A percentile compares a stretch with the other conserved stretches of the same genome.
These are phyloP conservation scores for Pseudonitzschia multistriata DNA, from an alignment of 108 stramenopile genomes.

Conservation along the genomic window DNA sequence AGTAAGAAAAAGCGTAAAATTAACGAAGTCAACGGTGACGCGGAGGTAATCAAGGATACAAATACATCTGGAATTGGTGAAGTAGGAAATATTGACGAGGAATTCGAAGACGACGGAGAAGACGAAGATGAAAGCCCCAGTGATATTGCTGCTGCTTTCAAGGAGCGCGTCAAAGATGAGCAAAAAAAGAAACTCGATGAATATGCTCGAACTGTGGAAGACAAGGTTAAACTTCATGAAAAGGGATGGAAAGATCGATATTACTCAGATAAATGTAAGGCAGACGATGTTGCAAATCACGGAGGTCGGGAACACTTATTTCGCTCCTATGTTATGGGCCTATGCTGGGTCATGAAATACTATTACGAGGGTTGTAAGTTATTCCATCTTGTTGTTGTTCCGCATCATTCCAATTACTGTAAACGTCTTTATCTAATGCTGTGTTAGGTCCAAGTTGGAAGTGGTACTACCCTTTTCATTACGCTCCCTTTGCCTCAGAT, in stretches of 20 bases:
- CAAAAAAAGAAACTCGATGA: slow-evolving; percentile 77
- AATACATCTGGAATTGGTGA: slow-evolving; percentile 19
- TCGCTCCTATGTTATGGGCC: slow-evolving; percentile 92
- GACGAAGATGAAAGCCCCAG: slow-evolving; percentile 47
- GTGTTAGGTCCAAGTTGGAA: slow-evolving; percentile 79
- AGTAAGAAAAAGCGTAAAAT: slow-evolving; percentile 28
- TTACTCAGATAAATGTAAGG: slow-evolving; percentile 95
- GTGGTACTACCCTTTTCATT: slow-evolving; percentile 99
- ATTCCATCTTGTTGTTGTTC: not conserved
- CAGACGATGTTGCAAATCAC: slow-evolving; percentile 86
- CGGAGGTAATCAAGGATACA: not conserved
- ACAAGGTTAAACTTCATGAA: slow-evolving; percentile 93
- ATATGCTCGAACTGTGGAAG: slow-evolving; percentile 76
- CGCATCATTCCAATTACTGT: not conserved
- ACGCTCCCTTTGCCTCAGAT: slow-evolving; percentile 98
- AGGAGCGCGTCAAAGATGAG: slow-evolving; percentile 74
- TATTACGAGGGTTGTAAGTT: slow-evolving; percentile 89
- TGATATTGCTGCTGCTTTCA: slow-evolving; percentile 61
- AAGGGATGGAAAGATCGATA: slow-evolving; percentile 96
- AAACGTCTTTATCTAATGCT: not conserved
- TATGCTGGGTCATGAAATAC: slow-evolving; percentile 99
- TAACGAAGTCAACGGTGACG: slow-evolving; percentile 15
- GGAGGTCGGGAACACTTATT: slow-evolving; percentile 91
- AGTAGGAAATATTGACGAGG: slow-evolving; percentile 49
- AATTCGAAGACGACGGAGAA: slow-evolving; percentile 49